Evolutionary conservation across 2,329 filamentous ascomycete species (phyloP), one percentile per base, ranked within the genome.

Genomic region (Amphichorda felina): DNA sequence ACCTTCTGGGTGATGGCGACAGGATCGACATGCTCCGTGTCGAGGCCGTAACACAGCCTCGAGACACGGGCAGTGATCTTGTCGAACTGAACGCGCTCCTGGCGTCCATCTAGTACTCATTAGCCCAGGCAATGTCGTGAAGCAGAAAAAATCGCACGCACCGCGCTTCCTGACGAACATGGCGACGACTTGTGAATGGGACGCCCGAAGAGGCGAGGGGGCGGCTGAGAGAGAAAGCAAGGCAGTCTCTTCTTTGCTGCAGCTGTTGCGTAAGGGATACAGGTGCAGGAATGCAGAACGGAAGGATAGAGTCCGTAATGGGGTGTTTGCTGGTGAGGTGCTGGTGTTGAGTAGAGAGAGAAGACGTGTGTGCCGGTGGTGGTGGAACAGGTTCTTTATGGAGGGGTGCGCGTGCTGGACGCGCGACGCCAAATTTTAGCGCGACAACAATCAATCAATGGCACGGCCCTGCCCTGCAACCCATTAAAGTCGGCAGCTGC

Each of bases 11-110:
- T 98, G 58, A 98, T 98, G 54, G 89, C 87, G 46, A 93, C 91
- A 38, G 91, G 86, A 65, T 98, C 91, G 53, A 98, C 85, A 68
- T 98, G 91, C 49, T 73, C 89, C 34, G 83, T 76, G 57, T 98
- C 91, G 40, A 98, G 81, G 47, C 89, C 89, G 62, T 98, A 98
- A 75, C 91, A 98, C 55, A 98, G 72, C 54, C 91, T 79, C 32
- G 91, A 96, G 48, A 98, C 91, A 63, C 91, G 87, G 52, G 91
- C 91, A 54, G 91, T 96, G 75, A 98, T 98, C 71, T 98, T 98
- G 74, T 98, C 91, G 70, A 98, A 98, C 63, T 98, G 91, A 46
- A 98, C 91, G 63, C 91, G 91, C 75, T 98, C 91, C 71, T 96
- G 94, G 72, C 91, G 91, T 66, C 89, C 89, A 75, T 98, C 91